These are phyloP conservation scores for Xerocomellus amylosporus DNA, from an alignment of 768 basidiomycete genomes.

Conservation along the genomic window DNA sequence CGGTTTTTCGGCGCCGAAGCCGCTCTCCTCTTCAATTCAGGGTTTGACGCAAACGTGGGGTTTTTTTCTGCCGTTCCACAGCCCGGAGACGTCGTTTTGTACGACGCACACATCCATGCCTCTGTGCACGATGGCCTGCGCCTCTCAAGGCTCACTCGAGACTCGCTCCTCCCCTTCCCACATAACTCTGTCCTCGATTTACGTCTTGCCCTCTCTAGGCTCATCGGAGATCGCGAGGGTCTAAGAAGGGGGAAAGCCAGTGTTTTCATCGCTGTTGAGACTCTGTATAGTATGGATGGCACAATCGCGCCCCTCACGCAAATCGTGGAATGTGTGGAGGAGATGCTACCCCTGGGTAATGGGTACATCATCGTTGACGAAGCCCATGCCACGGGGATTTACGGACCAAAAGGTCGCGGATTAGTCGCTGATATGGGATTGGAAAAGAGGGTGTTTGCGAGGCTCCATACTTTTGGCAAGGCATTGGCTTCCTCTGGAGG, in stretches of 20 bases:
- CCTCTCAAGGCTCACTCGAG: slow-evolving; percentile 46
- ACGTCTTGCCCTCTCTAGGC: slow-evolving; percentile 38
- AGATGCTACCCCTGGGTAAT: slow-evolving; percentile 58
- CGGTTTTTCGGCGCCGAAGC: slow-evolving; percentile 59
- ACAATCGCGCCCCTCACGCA: slow-evolving; percentile 74
- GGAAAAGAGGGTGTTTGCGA: slow-evolving; percentile 66
- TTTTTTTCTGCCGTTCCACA: slow-evolving; percentile 83
- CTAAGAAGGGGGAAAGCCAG: slow-evolving; percentile 42
- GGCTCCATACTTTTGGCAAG: slow-evolving; percentile 93
- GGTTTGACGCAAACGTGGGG: slow-evolving; percentile 89
- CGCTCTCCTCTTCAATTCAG: slow-evolving; percentile 87
- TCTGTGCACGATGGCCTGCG: slow-evolving; percentile 89
- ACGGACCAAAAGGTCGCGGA: slow-evolving; percentile 75
- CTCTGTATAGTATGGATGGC: slow-evolving; percentile 95
- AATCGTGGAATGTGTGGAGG: slow-evolving; percentile 62
- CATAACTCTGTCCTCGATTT: slow-evolving; percentile 70
- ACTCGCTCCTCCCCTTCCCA: slow-evolving; percentile 48
- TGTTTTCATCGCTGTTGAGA: slow-evolving; percentile 84
- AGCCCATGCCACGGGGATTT: slow-evolving; percentile 90
- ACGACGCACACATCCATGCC: slow-evolving; percentile 88
- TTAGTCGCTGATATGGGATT: slow-evolving; percentile 68
- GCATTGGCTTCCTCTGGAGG: slow-evolving; percentile 84
- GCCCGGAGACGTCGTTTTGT: slow-evolving; percentile 69
- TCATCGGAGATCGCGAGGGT: slow-evolving; percentile 38
- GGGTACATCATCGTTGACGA: slow-evolving; percentile 85